Conservation (phyloP, 192 early-diverging fungal genomes). For the Backusella westeae region DNA sequence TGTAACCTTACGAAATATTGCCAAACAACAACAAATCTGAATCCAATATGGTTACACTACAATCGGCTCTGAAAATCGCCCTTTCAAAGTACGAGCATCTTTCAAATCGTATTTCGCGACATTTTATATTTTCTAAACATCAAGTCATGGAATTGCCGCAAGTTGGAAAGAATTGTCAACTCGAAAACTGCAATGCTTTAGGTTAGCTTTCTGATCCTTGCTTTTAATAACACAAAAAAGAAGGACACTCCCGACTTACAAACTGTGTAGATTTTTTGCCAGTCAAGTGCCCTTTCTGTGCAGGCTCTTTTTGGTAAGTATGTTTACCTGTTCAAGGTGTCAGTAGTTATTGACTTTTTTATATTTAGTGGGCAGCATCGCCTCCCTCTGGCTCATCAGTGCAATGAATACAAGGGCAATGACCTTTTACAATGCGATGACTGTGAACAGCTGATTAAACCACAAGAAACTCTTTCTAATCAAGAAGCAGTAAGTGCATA, state of each 20-base stretch:
- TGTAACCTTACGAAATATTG: no score
- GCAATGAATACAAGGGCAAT: background rate
- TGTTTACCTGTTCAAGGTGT: background rate
- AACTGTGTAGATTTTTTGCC: slow-evolving; percentile 8
- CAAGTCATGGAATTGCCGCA: slow-evolving; percentile 18
- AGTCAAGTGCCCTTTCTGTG: slow-evolving; percentile 11
- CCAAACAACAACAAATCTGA: no score
- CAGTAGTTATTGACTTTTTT: background rate
- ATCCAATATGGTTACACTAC: no score
- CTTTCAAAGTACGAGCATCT: no score
- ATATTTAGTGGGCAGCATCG: slow-evolving; percentile 8
- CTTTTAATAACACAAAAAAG: background rate
- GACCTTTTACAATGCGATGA: slow-evolving; percentile 12
- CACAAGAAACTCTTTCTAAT: background rate
- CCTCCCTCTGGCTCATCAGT: slow-evolving; percentile 5
- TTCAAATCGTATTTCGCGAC: no score
- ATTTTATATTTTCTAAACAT: no score
- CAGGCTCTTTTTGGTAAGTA: slow-evolving; percentile 1
- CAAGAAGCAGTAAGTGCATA: slow-evolving; percentile 5
- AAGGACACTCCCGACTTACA: background rate
- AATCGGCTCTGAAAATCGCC: no score
- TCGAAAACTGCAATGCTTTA: slow-evolving; percentile 4
- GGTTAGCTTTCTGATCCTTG: background rate
- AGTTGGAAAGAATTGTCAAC: slow-evolving; percentile 14
- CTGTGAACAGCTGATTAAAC: slow-evolving; percentile 7